Base-by-base conservation (phyloP, 2,329 filamentous ascomycete species). In the Juglanconis juglandina region DNA sequence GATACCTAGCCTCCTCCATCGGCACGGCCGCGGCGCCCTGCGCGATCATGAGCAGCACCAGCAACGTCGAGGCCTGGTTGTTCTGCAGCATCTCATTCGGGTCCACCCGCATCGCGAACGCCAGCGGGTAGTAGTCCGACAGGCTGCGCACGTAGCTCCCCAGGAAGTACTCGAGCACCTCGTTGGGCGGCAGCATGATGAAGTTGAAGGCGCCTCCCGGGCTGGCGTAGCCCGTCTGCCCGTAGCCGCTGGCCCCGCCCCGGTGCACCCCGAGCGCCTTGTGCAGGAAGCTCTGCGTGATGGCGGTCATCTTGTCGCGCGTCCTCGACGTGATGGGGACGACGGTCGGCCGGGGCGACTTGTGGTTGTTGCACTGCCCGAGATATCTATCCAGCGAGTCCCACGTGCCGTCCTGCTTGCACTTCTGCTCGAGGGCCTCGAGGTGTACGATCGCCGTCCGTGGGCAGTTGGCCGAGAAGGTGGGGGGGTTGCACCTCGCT, bases 31-130 rank as follows among this genome's bases (percentile, higher is more conserved):
- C 84, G 9, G 87, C 87, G 14, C 87, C 88, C 66, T 89, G 86
- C 1, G 87, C 87, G 58, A 90, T 87, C 87, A 90, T 90, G 69
- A 90, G 81, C 30, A 90, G 76, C 1, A 90, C 81, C 11, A 90
- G 75, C 35, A 90, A 72, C 42, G 85, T 88, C 0, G 87, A 85
- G 1, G 86, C 84, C 65, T 86, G 83, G 66, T 87, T 87, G 67
- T 87, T 86, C 65, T 84, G 79, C 69, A 90, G 81, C 72, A 90
- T 79, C 69, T 87, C 84, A 64, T 90, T 90, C 7, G 86, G 81
- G 65, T 90, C 87, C 30, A 90, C 75, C 14, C 80, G 77, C 4
- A 85, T 84, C 3, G 81, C 78, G 1, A 82, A 77, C 4, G 87
- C 82, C 59, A 89, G 76, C 1, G 86, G 84, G 66, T 87, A 90